These are phyloP conservation scores for Chlamydomonas sp. DNA, from an alignment of 139 green algal genomes.

Conservation along the genomic window DNA sequence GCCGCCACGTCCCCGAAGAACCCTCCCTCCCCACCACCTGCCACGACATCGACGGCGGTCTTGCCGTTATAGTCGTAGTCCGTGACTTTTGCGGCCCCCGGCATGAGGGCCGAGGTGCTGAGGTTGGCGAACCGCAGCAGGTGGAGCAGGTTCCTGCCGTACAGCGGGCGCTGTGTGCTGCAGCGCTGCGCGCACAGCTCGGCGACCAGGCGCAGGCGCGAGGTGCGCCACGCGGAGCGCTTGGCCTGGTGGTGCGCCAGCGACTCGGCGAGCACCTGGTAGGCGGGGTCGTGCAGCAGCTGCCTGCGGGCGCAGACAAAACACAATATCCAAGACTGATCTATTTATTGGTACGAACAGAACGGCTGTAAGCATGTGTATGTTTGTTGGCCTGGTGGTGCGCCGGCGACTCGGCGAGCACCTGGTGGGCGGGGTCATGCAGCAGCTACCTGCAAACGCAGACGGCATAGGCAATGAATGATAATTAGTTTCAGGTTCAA, in stretches of 20 bases:
- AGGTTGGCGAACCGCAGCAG: slow-evolving; percentile 13
- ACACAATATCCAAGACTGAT: too few species aligned
- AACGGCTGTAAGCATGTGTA: too few species aligned
- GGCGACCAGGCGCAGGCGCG: slow-evolving; percentile 25
- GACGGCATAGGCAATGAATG: too few species aligned
- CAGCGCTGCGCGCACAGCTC: slow-evolving; percentile 31
- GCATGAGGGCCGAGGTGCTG: slow-evolving; percentile 2
- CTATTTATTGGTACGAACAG: too few species aligned
- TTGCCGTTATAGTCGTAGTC: neutral
- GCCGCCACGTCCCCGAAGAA: too few species aligned
- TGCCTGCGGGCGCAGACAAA: slow-evolving; percentile 2
- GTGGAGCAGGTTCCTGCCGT: slow-evolving; percentile 38
- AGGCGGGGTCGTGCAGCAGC: slow-evolving; percentile 35
- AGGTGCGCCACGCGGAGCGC: slow-evolving; percentile 40
- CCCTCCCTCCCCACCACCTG: neutral
- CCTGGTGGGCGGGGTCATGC: slow-evolving; percentile 34
- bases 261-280: slow-evolving; percentile 31
- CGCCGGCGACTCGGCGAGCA: slow-evolving; percentile 30
- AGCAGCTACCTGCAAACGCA: slow-evolving; percentile 15
- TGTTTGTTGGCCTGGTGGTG: slow-evolving; percentile 17
- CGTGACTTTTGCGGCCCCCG: slow-evolving; percentile 6
- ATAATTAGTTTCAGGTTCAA: too few species aligned
- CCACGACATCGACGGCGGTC: neutral
- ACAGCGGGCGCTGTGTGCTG: slow-evolving; percentile 39
- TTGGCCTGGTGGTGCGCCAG: slow-evolving; percentile 33